Evolutionary conservation across 2,329 filamentous ascomycete species (phyloP), one percentile per base, ranked within the genome.

Genomic region (Coniochaeta sp.): DNA sequence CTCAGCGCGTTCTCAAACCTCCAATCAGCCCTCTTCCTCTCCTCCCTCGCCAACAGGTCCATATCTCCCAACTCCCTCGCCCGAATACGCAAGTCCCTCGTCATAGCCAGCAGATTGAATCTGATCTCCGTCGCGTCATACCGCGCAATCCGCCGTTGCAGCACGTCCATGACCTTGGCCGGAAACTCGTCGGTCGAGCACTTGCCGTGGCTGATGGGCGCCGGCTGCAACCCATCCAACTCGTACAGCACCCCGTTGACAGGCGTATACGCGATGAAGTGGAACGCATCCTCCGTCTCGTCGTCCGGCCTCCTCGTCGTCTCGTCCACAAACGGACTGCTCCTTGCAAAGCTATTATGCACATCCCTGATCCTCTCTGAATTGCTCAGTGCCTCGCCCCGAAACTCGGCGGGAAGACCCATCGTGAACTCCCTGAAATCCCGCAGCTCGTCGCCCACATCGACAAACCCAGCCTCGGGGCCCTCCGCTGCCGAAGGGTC

Each of bases 51-150:
- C 66, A 98, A 75, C 73, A 87, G 79, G 70, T 96, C 93, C 50
- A 77, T 72, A 75, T 99, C 95, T 54, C 93, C 93, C 64, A 95
- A 85, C 73, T 96, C 90, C 61, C 82, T 80, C 34, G 93, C 93
- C 57, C 85, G 81, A 54, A 89, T 79, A 50, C 95, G 82, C 71
- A 93, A 78, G 76, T 99, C 95, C 64, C 88, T 82, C 67, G 93
- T 90, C 83, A 96, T 93, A 52, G 93, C 95, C 72, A 99, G 84
- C 59, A 99, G 81, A 74, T 99, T 99, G 80, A 99, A 99, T 52
- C 92, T 84, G 64, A 98, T 97, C 80, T 99, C 95, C 1, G 86
- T 83, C 19, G 85, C 79, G 17, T 92, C 92, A 74, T 99, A 98
- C 60, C 93, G 83, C 62, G 83, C 88, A 67, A 99, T 89, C 59